Conservation (phyloP, 2,329 filamentous ascomycete genomes). For the Intubia oerlemansii region DNA sequence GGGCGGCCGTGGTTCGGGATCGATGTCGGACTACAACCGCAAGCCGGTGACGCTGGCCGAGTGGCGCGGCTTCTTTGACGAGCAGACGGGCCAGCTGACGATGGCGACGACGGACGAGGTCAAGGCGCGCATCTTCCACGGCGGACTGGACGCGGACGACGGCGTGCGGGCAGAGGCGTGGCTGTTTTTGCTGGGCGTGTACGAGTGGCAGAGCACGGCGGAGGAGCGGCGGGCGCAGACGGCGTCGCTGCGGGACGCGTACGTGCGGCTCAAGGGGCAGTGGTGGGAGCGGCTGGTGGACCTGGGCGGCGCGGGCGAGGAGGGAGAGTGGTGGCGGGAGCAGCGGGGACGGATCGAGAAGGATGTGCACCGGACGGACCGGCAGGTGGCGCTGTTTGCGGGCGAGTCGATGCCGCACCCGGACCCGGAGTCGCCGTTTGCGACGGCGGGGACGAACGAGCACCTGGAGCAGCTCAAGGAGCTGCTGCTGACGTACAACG, state of each 20-base stretch:
- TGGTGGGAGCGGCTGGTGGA: constrained; percentile 95
- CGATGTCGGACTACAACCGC: constrained; percentile 53
- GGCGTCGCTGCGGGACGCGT: constrained; percentile 77
- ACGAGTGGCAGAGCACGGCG: constrained; percentile 76
- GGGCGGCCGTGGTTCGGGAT: constrained; percentile 43
- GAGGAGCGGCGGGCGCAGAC: constrained; percentile 70
- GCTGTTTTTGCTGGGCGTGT: constrained; percentile 80
- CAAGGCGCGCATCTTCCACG: constrained; percentile 94
- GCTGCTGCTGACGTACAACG: constrained; percentile 95
- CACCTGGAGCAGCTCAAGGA: constrained; percentile 98
- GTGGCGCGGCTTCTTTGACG: constrained; percentile 82
- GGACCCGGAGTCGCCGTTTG: constrained; percentile 87
- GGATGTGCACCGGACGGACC: constrained; percentile 92
- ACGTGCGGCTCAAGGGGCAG: constrained; percentile 75
- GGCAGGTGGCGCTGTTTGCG: constrained; percentile 82
- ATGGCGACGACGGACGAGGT: constrained; percentile 81
- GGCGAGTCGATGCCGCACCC: constrained; percentile 94
- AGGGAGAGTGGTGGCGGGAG: constrained; percentile 92
- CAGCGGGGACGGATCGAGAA: constrained; percentile 91
- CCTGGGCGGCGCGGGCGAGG: constrained; percentile 54
- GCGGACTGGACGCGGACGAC: constrained; percentile 71
- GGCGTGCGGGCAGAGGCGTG: constrained; percentile 91
- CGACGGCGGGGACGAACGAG: constrained; percentile 81
- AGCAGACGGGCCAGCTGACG: constrained; percentile 47
- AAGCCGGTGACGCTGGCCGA: constrained; percentile 62